Base-by-base conservation (phyloP, 148 eudicot genomes). In the Rhododendron henanense region DNA sequence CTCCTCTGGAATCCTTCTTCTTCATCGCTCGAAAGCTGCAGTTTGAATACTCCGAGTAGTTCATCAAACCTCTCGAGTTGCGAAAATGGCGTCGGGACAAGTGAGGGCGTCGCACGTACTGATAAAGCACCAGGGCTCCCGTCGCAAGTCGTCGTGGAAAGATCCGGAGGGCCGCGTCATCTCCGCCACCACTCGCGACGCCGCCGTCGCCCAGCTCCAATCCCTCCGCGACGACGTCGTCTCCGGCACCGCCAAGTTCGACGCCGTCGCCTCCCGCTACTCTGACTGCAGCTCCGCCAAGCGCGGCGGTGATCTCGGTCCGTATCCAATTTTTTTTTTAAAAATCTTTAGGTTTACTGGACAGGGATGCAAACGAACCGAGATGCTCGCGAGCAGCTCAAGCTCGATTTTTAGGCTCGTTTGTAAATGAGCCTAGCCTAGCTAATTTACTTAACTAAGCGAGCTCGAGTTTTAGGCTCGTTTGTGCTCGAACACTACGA, bases 241-340 rank as follows among this genome's bases (percentile, higher is more conserved):
- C 59, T 81, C 94, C 78, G 96, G 95, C 51, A 92, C 91, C 21
- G 89, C 94, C 16, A 88, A 88, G 50, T 96, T 95, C 79, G 88
- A 88, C 9, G 98, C 92, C 37, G 91, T 94, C 73, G 99, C 99
- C 0, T 48, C 93, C 39, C 80, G 88, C 6, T 8, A 85, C 87
- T 95, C 98, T 15, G 96, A 96, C 87, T 96, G 99, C 75, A 94
- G 92, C 94, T 96, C 97, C 79, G 99, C 99, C 86, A 96, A 95
- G 79, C 97, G 98, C 86, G 95, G 96, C 83, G 99, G 99, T 69
- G 99, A 96, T 93, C 99, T 96, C 67, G 98, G 99, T 96, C 15
- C 1, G 86, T 63, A 6, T 33, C 76, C 35, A 1, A 13, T 31
- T 31, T 21, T 16, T 21, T 16, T 51, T 50, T 8, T 8, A 1